Base-by-base conservation (phyloP, 306 rosid species). In the Mimosa bimucronata region DNA sequence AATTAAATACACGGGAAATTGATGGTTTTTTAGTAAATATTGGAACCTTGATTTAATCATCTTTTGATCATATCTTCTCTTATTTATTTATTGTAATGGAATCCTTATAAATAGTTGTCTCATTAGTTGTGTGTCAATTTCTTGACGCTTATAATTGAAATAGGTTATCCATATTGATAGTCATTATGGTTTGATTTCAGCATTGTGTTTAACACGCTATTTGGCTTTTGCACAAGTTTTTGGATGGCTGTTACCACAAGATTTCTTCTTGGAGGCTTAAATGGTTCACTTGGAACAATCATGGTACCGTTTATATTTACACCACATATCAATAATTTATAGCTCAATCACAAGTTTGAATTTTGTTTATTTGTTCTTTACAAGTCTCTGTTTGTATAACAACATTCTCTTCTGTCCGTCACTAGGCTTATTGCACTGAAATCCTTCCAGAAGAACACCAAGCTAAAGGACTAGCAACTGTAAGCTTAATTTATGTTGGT, bases 251-350 rank as follows among this genome's bases (percentile, higher is more conserved):
- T 94, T 65, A 38, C 21, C 12, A 86, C 87, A 23, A 86, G 98
- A 80, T 92, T 94, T 90, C 91, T 92, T 86, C 94, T 92, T 38
- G 97, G 98, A 80, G 41, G 87, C 82, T 88, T 92, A 75, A 91
- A 91, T 80, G 98, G 98, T 72, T 48, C 87, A 48, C 88, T 94
- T 81, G 97, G 94, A 78, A 94, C 94, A 34, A 91, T 92, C 48
- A 94, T 91, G 98, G 98, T 94, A 85, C 28, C 28, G 34, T 12
- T 29, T 6, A 68, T 28, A 48, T 5, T 14, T 15, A 16, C 55
- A 48, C 55, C 55, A 13, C 50, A 45, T 45, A 45, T 9, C 4
- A 45, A 45, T 0, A 45, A 45, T 45, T 45, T 45, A 45, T 46
- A 15, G 19, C 53, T 15, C 7, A 46, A 4, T 55, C 60, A 41